phyloP scores from a whole-genome alignment of 805 yeast species.

The Metschnikowia sp. region DNA sequence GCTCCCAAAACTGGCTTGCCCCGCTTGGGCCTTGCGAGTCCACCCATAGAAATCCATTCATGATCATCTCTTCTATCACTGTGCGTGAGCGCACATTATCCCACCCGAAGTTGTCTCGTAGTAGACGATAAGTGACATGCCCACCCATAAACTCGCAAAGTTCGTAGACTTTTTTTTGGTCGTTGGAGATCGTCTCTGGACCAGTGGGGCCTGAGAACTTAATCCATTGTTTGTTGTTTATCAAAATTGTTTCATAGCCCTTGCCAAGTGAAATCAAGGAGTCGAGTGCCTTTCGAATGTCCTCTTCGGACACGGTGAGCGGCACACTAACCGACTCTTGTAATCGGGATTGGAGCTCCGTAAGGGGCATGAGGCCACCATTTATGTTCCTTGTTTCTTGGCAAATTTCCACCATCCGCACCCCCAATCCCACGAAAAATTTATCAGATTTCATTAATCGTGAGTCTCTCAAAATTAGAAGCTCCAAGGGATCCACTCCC shows the following conservation, averaged over 20 bases:
- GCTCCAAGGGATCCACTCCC: constrained; percentile 77
- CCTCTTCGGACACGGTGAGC: constrained; percentile 40
- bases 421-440: constrained; percentile 64
- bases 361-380: constrained; percentile 75
- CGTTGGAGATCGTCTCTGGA: constrained; percentile 37
- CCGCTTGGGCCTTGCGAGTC: constrained; percentile 49
- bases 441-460: constrained; percentile 35
- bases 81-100: constrained; percentile 54
- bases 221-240: constrained; percentile 52
- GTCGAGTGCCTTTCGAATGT: constrained; percentile 54
- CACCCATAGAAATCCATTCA: constrained; percentile 82
- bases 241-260: constrained; percentile 59
- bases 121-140: constrained; percentile 57
- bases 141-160: constrained; percentile 75
- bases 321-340: constrained; percentile 28
- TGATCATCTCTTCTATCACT: constrained; percentile 74
- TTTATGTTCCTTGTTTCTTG: constrained; percentile 65
- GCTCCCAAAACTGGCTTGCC: constrained; percentile 58
- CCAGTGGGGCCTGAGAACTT: constrained; percentile 31
- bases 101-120: constrained; percentile 80
- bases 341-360: constrained; percentile 33
- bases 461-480: constrained; percentile 29
- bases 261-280: constrained; percentile 59
- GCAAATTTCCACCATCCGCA: constrained; percentile 73
- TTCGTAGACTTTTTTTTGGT: constrained; percentile 69